Evolutionary conservation across 2,329 filamentous ascomycete species (phyloP).

Genomic region (Fusarium goolgardi): DNA sequence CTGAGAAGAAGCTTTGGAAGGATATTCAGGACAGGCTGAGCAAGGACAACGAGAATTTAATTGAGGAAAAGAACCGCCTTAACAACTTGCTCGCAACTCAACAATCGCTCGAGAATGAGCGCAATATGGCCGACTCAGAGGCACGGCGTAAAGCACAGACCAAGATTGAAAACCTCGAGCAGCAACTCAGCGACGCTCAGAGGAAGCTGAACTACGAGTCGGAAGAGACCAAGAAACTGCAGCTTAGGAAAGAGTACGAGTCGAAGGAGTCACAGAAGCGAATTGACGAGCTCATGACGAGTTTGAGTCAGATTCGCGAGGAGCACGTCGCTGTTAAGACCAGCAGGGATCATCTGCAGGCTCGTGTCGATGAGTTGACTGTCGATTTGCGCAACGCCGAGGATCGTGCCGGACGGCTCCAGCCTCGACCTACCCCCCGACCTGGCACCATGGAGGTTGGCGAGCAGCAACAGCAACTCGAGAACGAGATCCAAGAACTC

Average conservation of each 20-base stretch:
- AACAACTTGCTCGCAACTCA: slow-evolving; percentile 86
- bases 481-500: slow-evolving; percentile 80
- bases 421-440: slow-evolving; percentile 79
- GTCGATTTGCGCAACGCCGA: slow-evolving; percentile 90
- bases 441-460: slow-evolving; percentile 57
- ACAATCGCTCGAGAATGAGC: slow-evolving; percentile 91
- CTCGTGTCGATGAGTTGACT: slow-evolving; percentile 86
- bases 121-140: slow-evolving; percentile 85
- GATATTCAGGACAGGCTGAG: slow-evolving; percentile 89
- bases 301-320: slow-evolving; percentile 82
- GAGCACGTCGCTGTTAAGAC: slow-evolving; percentile 89
- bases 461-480: slow-evolving; percentile 61
- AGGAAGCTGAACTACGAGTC: slow-evolving; percentile 84
- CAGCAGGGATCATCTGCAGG: slow-evolving; percentile 87
- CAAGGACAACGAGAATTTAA: slow-evolving; percentile 86
- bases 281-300: slow-evolving; percentile 89
- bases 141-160: slow-evolving; percentile 81
- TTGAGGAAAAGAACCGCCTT: slow-evolving; percentile 85
- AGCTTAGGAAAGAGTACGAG: slow-evolving; percentile 90
- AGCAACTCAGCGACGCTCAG: slow-evolving; percentile 81
- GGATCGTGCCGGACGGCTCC: slow-evolving; percentile 83
- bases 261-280: slow-evolving; percentile 87
- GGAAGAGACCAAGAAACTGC: slow-evolving; percentile 85
- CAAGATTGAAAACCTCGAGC: slow-evolving; percentile 81
- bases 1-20: slow-evolving; percentile 94